Evolutionary conservation across 441 rosid genomes (phyloP).

Genomic region (Pelargonium australe): DNA sequence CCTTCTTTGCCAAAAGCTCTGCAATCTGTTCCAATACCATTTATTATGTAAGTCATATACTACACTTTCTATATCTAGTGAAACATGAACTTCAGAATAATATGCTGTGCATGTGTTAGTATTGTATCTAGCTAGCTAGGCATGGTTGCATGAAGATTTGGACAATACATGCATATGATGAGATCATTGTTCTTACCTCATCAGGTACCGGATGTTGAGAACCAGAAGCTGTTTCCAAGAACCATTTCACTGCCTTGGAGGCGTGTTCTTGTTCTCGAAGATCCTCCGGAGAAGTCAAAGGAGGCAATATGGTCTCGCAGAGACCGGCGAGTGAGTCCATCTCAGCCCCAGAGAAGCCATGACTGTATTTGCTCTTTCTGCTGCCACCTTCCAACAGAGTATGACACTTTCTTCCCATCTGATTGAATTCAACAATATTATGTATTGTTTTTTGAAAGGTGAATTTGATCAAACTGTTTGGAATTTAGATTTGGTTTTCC

Average conservation of each 20-base stretch:
- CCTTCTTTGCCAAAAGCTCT: conserved; percentile 15
- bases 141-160: not conserved
- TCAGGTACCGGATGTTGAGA: not conserved
- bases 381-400: not conserved
- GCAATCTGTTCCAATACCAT: conserved; percentile 11
- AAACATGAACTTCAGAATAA: not conserved
- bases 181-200: not conserved
- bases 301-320: not conserved
- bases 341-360: not conserved
- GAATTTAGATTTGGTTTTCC: too few species aligned
- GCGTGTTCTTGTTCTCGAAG: not conserved
- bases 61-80: not conserved
- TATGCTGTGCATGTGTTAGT: not conserved
- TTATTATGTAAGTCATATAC: not conserved
- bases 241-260: not conserved
- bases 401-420: not conserved
- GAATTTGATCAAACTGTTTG: too few species aligned
- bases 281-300: not conserved
- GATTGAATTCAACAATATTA: too few species aligned
- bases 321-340: not conserved
- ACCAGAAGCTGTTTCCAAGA: not conserved
- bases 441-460: too few species aligned
- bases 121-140: not conserved
- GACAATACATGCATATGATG: not conserved
- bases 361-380: not conserved